phyloP scores from a whole-genome alignment of 352 stramenopile genomes.

The Globisporangium perplexum region DNA sequence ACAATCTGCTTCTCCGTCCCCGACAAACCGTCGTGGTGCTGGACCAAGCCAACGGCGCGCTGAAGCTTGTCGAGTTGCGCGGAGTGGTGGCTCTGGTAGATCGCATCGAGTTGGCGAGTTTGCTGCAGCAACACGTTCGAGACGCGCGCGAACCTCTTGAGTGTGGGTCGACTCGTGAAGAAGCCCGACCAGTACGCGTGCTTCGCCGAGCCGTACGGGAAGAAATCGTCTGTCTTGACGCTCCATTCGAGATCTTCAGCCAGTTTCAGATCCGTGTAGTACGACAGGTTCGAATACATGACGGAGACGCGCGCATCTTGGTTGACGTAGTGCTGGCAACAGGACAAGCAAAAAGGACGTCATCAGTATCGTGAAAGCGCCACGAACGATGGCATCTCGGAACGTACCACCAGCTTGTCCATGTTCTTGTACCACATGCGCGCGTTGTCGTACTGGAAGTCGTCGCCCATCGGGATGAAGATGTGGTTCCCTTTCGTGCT shows the following conservation, averaged over 20 bases:
- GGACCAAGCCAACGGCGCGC: constrained; percentile 88
- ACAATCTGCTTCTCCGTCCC: constrained; percentile 96
- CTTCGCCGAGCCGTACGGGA: constrained; percentile 92
- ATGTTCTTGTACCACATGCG: constrained; percentile 92
- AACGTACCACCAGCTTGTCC: constrained; percentile 90
- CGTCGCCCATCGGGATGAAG: constrained; percentile 90
- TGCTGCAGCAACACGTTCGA: constrained; percentile 87
- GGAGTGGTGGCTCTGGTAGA: constrained; percentile 61
- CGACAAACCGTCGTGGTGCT: constrained; percentile 96
- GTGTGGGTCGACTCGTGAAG: constrained; percentile 90
- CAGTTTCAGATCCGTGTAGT: constrained; percentile 94
- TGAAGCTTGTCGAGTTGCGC: constrained; percentile 61
- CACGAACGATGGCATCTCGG: no score
- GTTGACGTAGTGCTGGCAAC: constrained; percentile 85
- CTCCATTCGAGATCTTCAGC: constrained; percentile 71
- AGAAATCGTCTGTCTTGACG: constrained; percentile 96
- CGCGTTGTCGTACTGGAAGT: constrained; percentile 94
- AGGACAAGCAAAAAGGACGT: neutral
- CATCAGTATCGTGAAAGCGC: neutral
- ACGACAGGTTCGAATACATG: constrained; percentile 94
- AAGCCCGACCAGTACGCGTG: constrained; percentile 96
- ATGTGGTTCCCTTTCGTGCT: constrained; percentile 78
- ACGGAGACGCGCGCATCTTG: constrained; percentile 89
- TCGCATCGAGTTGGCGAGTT: constrained; percentile 87
- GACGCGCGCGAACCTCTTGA: constrained; percentile 92